These are phyloP conservation scores for Diaporthe batatas DNA, from an alignment of 2,329 filamentous ascomycete species.

Conservation along the genomic window DNA sequence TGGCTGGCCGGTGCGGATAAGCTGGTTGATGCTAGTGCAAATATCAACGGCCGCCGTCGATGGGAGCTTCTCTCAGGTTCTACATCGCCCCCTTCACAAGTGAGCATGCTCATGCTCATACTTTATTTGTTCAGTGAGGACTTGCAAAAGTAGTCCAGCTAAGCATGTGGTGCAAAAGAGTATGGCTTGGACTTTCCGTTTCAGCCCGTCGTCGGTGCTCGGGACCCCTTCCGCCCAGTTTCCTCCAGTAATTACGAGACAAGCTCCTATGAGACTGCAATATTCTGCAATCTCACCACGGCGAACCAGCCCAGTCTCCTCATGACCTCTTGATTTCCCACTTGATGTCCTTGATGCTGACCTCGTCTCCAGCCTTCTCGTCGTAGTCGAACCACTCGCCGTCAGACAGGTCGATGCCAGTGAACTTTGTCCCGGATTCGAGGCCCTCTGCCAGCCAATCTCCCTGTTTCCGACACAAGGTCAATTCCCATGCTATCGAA, in stretches of 20 bases:
- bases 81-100: neutral
- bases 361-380: constrained; percentile 91
- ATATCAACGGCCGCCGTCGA: neutral
- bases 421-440: constrained; percentile 86
- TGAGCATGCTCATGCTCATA: neutral
- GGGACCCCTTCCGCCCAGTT: too few species aligned
- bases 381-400: constrained; percentile 99
- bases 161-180: neutral
- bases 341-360: constrained; percentile 88
- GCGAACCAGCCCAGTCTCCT: constrained; percentile 43
- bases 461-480: constrained; percentile 66
- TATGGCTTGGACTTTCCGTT: neutral
- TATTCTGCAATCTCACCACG: neutral
- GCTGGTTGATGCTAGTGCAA: constrained; percentile 21
- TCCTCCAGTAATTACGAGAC: neutral
- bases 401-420: constrained; percentile 83
- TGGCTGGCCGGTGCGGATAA: constrained; percentile 11
- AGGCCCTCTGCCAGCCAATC: constrained; percentile 88
- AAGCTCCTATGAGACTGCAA: neutral
- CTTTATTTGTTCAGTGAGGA: too few species aligned
- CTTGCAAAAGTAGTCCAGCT: neutral
- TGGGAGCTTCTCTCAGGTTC: neutral
- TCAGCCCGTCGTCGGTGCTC: too few species aligned
- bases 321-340: constrained; percentile 86
- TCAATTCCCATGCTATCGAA: neutral